These are phyloP conservation scores for Chondrus crispus DNA, from an alignment of 23 red algal species.

Conservation along the genomic window DNA sequence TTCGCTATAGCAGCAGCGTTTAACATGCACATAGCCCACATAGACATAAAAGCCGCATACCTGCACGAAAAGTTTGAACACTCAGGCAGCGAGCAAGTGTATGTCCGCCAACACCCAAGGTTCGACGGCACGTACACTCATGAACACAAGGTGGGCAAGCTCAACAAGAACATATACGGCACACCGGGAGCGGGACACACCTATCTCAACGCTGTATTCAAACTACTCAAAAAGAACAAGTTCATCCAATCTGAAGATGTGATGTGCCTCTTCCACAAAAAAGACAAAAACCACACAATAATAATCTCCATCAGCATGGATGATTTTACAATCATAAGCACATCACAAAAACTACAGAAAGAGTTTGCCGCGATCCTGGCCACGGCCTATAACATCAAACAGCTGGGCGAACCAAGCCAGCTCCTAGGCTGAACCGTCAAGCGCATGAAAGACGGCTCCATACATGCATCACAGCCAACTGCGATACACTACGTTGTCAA, in stretches of 20 bases:
- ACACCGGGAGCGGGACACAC: not conserved
- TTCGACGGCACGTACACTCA: slow-evolving; percentile 1
- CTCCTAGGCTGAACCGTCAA: no score
- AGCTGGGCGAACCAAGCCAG: no score
- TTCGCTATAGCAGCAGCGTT: not conserved
- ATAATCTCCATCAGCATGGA: no score
- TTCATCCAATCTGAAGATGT: slow-evolving; percentile 9
- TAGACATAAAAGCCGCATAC: slow-evolving; percentile 19
- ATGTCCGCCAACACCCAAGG: not conserved
- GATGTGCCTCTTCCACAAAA: not conserved
- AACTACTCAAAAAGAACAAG: not conserved
- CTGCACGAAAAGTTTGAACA: not conserved
- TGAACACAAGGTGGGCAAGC: not conserved
- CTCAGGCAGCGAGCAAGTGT: not conserved
- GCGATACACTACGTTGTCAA: no score
- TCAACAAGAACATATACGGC: not conserved
- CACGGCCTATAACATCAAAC: no score
- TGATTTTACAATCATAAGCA: no score
- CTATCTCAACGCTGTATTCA: not conserved
- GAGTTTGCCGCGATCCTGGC: no score
- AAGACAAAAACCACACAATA: no score
- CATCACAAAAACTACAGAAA: no score
- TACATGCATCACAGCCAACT: no score
- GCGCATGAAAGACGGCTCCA: no score
- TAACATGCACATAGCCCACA: not conserved